These are phyloP conservation scores for Cylindrodendrum hubeiense DNA, from an alignment of 2,329 filamentous ascomycete genomes.

Conservation along the genomic window DNA sequence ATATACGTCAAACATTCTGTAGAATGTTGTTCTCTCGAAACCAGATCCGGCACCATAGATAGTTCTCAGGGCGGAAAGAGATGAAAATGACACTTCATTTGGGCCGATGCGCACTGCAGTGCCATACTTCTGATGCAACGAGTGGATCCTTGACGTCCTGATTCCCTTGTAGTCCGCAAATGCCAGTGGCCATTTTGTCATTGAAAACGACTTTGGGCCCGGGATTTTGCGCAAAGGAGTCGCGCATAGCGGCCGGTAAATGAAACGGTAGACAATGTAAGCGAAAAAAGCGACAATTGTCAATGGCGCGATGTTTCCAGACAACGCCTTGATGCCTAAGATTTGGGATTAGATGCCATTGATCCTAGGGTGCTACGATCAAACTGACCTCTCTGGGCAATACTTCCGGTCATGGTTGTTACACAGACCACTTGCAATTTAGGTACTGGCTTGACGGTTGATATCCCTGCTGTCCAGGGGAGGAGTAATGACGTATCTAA, in stretches of 20 bases:
- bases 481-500: neutral
- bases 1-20: conserved; percentile 68
- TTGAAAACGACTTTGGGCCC: conserved; percentile 54
- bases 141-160: conserved; percentile 55
- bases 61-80: conserved; percentile 58
- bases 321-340: neutral
- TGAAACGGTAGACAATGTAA: neutral
- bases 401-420: neutral
- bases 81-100: conserved; percentile 57
- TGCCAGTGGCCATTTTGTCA: conserved; percentile 60
- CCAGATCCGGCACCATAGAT: conserved; percentile 67
- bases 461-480: neutral
- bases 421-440: neutral
- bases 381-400: neutral
- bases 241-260: conserved; percentile 32
- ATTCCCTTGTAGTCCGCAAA: conserved; percentile 58
- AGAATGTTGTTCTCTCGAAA: conserved; percentile 64
- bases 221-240: conserved; percentile 44
- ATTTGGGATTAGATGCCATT: neutral
- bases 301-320: neutral
- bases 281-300: neutral
- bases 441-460: neutral
- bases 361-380: rapidly evolving
- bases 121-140: conserved; percentile 60
- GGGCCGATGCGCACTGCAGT: conserved; percentile 61